Base-by-base conservation (phyloP, 1,139 yeast species). In the Blastobotrys petasosporus region DNA sequence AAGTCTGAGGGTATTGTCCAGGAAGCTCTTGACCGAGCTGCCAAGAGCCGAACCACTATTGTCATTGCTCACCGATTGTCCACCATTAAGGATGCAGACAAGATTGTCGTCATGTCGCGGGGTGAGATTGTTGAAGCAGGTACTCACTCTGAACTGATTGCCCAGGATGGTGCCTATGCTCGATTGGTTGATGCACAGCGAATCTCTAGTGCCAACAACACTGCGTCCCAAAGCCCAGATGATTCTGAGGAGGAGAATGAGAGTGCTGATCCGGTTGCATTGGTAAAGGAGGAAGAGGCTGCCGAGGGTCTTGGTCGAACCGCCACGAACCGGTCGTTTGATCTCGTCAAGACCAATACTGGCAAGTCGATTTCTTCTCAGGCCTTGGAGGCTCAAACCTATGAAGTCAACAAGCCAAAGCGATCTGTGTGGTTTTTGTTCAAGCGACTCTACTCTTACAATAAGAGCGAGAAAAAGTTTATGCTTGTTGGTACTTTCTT, bases 21-120 rank as follows among this genome's bases (percentile, higher is more conserved):
- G 51, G 67, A 66, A 23, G 83, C 87, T 1, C 65, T 82, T 41
- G 80, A 80, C 45, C 68, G 73, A 42, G 71, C 84, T 36, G 79
- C 88, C 77, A 71, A 73, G 49, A 70, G 75, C 41, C 75, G 81
- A 43, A 84, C 94, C 1, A 83, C 88, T 2, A 81, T 84, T 41
- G 80, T 85, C 12, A 82, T 85, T 61, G 92, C 94, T 2, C 94
- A 83, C 63, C 73, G 92, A 53, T 65, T 85, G 49, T 79, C 88
- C 6, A 84, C 94, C 2, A 83, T 85, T 49, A 78, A 75, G 57
- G 69, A 68, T 44, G 74, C 74, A 9, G 68, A 70, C 54, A 61
- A 64, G 46, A 69, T 70, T 48, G 70, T 70, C 11, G 75, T 70
- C 35, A 69, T 70, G 72, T 55, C 64, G 30, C 58, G 58, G 45